These are phyloP conservation scores for Daldinia concentrica DNA, from an alignment of 495 filamentous ascomycete genomes.

Conservation along the genomic window DNA sequence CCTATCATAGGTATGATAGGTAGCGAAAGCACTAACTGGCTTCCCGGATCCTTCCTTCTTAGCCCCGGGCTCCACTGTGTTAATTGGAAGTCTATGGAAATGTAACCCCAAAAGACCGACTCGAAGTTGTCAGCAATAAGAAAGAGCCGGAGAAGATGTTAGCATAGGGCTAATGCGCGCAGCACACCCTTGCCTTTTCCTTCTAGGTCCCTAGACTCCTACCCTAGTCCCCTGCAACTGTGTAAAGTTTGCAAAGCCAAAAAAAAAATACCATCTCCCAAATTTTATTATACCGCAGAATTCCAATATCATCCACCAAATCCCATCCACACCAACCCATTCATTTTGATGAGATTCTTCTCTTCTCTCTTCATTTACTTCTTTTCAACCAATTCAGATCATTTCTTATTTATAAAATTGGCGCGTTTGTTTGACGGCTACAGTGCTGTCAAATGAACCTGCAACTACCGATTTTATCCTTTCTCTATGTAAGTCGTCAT, in stretches of 20 bases:
- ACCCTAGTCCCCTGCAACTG: not conserved
- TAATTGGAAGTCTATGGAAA: slow-evolving; percentile 40
- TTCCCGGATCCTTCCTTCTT: slow-evolving; percentile 31
- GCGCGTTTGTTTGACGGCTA: slow-evolving; percentile 74
- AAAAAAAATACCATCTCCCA: slow-evolving; percentile 26
- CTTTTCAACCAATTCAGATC: slow-evolving; percentile 35
- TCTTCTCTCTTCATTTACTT: slow-evolving; percentile 30
- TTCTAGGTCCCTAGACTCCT: not conserved
- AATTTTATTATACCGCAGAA: slow-evolving; percentile 19
- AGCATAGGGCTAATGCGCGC: slow-evolving; percentile 40
- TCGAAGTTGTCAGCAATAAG: slow-evolving; percentile 17
- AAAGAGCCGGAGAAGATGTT: slow-evolving; percentile 19
- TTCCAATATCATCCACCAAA: slow-evolving; percentile 30
- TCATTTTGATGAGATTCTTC: slow-evolving; percentile 33
- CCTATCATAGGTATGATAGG: too few species aligned
- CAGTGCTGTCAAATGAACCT: slow-evolving; percentile 75
- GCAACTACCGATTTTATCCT: slow-evolving; percentile 58
- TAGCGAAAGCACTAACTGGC: slow-evolving; percentile 6
- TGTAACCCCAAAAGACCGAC: slow-evolving; percentile 30
- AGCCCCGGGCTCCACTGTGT: slow-evolving; percentile 34
- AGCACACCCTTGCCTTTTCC: slow-evolving; percentile 8
- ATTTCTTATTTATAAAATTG: slow-evolving; percentile 40
- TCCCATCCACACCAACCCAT: slow-evolving; percentile 26
- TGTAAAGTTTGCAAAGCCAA: slow-evolving; percentile 1
- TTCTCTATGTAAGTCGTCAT: slow-evolving; percentile 58